Evolutionary conservation across 805 yeast genomes (phyloP).

Genomic region (Kuraishia piskuri): DNA sequence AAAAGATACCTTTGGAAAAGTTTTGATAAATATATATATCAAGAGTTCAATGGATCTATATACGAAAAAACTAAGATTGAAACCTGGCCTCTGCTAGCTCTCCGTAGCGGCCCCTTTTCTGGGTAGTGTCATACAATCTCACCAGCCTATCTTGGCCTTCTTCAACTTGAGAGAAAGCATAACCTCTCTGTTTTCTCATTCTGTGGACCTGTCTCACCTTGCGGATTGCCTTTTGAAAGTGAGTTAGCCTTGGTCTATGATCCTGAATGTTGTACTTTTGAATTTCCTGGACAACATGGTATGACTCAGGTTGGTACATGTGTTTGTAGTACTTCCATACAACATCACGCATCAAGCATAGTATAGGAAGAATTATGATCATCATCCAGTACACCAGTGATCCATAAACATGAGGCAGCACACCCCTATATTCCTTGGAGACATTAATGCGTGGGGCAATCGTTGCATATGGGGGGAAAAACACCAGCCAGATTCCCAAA

Average conservation of each 20-base stretch:
- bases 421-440: slow-evolving; percentile 80
- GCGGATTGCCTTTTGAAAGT: slow-evolving; percentile 93
- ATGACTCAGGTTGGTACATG: slow-evolving; percentile 83
- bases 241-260: slow-evolving; percentile 92
- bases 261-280: slow-evolving; percentile 93
- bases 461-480: slow-evolving; percentile 80
- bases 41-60: background rate
- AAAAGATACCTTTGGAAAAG: background rate
- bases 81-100: slow-evolving; percentile 1
- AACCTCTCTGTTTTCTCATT: slow-evolving; percentile 97
- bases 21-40: too few species aligned
- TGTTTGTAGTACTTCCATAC: slow-evolving; percentile 93
- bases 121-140: slow-evolving; percentile 92
- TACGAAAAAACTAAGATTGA: too few species aligned
- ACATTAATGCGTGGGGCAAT: slow-evolving; percentile 79
- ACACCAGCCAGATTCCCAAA: slow-evolving; percentile 68
- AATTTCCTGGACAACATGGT: slow-evolving; percentile 93
- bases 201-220: slow-evolving; percentile 97
- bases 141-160: slow-evolving; percentile 90
- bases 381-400: slow-evolving; percentile 79
- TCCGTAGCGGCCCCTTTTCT: slow-evolving; percentile 20
- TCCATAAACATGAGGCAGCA: slow-evolving; percentile 66
- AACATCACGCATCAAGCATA: slow-evolving; percentile 81
- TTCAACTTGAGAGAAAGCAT: slow-evolving; percentile 94
- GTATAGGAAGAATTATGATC: slow-evolving; percentile 60